Base-by-base conservation (phyloP, 2,329 filamentous ascomycete genomes). In the Nemania abortiva region DNA sequence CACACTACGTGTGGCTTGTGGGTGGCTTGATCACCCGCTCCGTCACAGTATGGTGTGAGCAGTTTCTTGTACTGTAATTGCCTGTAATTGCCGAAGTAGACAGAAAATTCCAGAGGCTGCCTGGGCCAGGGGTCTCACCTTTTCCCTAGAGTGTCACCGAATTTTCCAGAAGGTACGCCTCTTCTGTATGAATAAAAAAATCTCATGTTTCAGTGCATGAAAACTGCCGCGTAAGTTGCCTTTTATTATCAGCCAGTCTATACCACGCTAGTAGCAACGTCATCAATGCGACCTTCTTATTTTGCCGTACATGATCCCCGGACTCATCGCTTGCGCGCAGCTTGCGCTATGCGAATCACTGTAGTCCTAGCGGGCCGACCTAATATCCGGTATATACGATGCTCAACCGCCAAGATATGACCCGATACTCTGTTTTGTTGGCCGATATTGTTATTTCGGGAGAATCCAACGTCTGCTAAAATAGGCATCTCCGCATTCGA, bases 301-400 rank as follows among this genome's bases (percentile, higher is more conserved):
- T 63, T 49, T 66, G 63, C 66, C 66, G 63, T 13, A 29, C 3
- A 2, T 42, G 24, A 29, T 39, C 24, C 49, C 24, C 6, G 13
- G 11, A 2, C 20, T 53, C 22, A 52, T 6, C 15, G 24, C 47
- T 49, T 66, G 56, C 24, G 63, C 59, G 27, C 37, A 58, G 39
- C 49, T 49, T 56, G 9, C 27, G 47, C 20, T 45, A 54, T 65
- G 31, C 66, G 29, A 65, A 61, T 54, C 57, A 52, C 37, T 10
- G 24, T 39, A 29, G 13, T 54, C 37, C 18, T 53, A 7, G 54
- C 66, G 66, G 66, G 2, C 66, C 66, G 63, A 66, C 66, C 49
- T 55, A 66, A 63, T 63, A 69, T 59, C 66, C 66, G 61, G 18
- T 47, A 59, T 69, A 69, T 63, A 66, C 20, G 20, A 63, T 31